phyloP scores from a whole-genome alignment of 2,329 filamentous ascomycete genomes.

The Phymatotrichopsis omnivora region DNA sequence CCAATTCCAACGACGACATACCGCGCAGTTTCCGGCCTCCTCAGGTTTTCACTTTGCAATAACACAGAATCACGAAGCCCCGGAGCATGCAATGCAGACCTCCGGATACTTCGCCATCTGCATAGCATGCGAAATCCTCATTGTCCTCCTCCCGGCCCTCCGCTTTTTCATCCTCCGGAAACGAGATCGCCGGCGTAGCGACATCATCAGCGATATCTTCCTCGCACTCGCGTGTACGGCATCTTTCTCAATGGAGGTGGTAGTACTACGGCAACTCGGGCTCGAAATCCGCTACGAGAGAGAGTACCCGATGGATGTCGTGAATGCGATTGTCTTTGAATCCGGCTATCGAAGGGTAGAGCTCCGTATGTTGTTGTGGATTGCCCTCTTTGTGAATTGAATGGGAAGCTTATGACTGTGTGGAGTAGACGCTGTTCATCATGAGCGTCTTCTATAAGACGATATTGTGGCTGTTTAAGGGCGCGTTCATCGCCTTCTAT shows the following conservation, averaged over 20 bases:
- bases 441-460: conserved; percentile 17
- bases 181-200: no score
- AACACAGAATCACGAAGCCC: no score
- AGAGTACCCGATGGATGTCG: not conserved
- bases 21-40: no score
- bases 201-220: conserved; percentile 2
- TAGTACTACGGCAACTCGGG: no score
- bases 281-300: conserved; percentile 12
- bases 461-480: conserved; percentile 20
- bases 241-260: no score
- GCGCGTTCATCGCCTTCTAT: conserved; percentile 21
- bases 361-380: not conserved
- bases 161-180: no score
- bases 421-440: conserved; percentile 12
- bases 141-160: no score
- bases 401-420: not conserved
- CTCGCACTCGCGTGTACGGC: conserved; percentile 11
- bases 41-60: no score
- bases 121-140: conserved; percentile 18
- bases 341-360: not conserved
- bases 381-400: no score
- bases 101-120: conserved; percentile 16
- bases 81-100: no score
- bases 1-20: no score
- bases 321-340: not conserved